Conservation (phyloP, 371 early-diverging fungal genomes). For the Mucor sp. region DNA sequence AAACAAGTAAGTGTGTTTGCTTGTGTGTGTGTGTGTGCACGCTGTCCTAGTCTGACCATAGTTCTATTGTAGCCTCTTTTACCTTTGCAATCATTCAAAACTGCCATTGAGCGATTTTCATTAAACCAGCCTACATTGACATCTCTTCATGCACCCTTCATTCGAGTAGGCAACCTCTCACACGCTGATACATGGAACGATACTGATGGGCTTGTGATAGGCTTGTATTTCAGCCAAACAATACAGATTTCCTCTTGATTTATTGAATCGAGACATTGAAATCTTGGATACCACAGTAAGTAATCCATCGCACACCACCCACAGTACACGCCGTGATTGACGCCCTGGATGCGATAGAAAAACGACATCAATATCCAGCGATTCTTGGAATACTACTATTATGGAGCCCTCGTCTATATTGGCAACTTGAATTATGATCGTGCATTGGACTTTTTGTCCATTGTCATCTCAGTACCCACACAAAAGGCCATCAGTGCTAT, state of each 20-base stretch:
- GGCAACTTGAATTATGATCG: constrained; percentile 66
- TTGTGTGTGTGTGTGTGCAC: no score
- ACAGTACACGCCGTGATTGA: neutral
- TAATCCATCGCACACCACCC: neutral
- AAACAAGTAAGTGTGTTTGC: constrained; percentile 25
- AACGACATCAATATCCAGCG: constrained; percentile 49
- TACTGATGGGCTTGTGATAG: constrained; percentile 14
- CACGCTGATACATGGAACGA: neutral
- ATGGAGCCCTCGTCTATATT: constrained; percentile 75
- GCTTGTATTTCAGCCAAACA: constrained; percentile 63
- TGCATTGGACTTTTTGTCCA: constrained; percentile 65
- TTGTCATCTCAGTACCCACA: constrained; percentile 69
- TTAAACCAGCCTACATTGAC: constrained; percentile 47
- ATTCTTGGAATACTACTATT: constrained; percentile 78
- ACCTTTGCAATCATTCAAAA: constrained; percentile 41
- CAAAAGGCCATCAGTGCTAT: constrained; percentile 67
- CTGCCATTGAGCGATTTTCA: constrained; percentile 44
- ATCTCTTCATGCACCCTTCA: constrained; percentile 57
- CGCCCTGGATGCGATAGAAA: constrained; percentile 13
- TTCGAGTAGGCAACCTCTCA: constrained; percentile 34
- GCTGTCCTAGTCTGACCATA: no score
- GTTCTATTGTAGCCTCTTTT: constrained; percentile 47
- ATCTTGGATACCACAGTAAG: constrained; percentile 56
- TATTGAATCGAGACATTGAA: constrained; percentile 62
- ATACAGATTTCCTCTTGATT: constrained; percentile 56